Conservation (phyloP, 2,329 filamentous ascomycete species). For the Tolypocladium amazonense region DNA sequence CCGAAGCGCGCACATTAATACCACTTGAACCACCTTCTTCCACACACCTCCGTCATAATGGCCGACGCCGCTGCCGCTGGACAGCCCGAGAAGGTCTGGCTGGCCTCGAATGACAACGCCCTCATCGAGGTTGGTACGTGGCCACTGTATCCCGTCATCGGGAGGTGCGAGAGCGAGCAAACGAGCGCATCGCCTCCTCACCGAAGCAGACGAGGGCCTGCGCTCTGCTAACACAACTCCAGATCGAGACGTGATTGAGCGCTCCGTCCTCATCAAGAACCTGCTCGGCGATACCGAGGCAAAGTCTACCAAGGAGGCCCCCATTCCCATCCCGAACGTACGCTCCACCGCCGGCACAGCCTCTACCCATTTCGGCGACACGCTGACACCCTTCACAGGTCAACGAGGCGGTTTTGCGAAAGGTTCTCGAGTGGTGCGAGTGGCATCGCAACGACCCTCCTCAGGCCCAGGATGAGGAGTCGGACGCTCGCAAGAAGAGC, state of each 20-base stretch:
- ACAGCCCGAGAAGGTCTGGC: constrained; percentile 28
- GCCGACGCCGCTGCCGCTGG: constrained; percentile 1
- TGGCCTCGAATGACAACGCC: constrained; percentile 41
- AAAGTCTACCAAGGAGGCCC: constrained; percentile 41
- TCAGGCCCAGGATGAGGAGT: constrained; percentile 76
- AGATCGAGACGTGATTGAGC: constrained; percentile 81
- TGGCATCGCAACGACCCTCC: constrained; percentile 87
- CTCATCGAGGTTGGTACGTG: constrained; percentile 36
- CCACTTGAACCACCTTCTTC: background rate
- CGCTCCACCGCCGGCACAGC: constrained; percentile 10
- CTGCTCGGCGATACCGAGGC: constrained; percentile 84
- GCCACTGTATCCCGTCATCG: background rate
- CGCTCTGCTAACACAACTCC: constrained; percentile 3
- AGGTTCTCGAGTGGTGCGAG: constrained; percentile 97
- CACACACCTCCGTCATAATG: background rate
- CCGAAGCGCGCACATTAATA: background rate
- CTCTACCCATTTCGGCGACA: background rate
- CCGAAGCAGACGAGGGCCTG: background rate
- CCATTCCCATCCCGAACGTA: constrained; percentile 83
- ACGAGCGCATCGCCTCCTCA: background rate
- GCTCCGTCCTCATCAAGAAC: constrained; percentile 94
- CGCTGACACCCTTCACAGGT: constrained; percentile 40
- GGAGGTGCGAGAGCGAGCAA: background rate
- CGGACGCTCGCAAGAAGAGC: constrained; percentile 92
- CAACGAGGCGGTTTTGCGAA: constrained; percentile 85